Evolutionary conservation across 768 basidiomycete genomes (phyloP), one percentile per base, ranked within the genome.

Genomic region (Pulveroboletus sp.): DNA sequence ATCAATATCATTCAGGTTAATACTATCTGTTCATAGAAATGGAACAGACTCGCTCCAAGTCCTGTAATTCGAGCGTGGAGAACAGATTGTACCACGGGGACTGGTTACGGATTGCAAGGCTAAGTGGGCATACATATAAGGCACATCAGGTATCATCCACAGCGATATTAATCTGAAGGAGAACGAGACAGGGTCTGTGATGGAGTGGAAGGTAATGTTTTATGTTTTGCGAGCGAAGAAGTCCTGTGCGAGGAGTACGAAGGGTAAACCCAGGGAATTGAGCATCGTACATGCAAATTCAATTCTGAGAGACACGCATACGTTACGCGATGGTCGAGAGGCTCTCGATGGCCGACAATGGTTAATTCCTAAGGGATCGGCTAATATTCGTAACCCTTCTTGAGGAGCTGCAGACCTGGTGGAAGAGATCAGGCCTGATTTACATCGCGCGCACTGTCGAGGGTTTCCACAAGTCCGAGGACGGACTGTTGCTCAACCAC

Each of bases 71-170:
- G 21, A 40, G 49, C 12, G 39, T 50, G 12, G 58, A 59, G 62
- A 76, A 76, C 39, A 64, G 66, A 33, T 54, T 55, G 50, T 71
- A 76, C 75, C 72, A 74, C 7, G 74, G 71, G 31, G 75, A 73
- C 31, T 48, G 53, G 27, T 63, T 62, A 41, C 58, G 58, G 17
- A 68, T 64, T 7, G 72, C 74, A 35, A 71, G 61, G 55, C 73
- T 72, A 46, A 70, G 75, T 35, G 73, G 71, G 41, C 71, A 72
- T 14, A 70, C 72, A 54, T 71, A 75, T 18, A 76, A 57, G 39
- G 72, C 72, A 27, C 73, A 74, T 46, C 71, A 67, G 12, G 66
- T 61, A 52, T 74, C 63, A 44, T 64, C 53, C n/a, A 61, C 51
- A 21, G 67, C 66, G 15, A 75, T 50, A 44, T 64, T 55, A 11